Evolutionary conservation across 345 rosid species (phyloP), one percentile per base, ranked within the genome.

Genomic region (Lepidium didymum): DNA sequence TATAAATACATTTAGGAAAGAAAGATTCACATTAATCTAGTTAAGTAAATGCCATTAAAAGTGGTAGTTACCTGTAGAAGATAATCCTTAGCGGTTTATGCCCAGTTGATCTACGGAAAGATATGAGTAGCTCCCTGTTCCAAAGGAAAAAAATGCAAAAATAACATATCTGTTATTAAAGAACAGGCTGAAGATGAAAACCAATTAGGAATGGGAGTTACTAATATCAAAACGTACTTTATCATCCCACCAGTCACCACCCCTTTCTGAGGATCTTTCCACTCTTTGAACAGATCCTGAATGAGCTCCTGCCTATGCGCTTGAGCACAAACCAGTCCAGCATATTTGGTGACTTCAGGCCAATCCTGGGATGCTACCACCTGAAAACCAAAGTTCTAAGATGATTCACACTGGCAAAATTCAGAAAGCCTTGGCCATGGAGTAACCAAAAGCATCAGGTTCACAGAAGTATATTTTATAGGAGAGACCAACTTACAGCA

Each of bases 321-420:
- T 79, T 95, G 99, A 57, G 99, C 99, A 70, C 96, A 91, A 37
- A 95, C 99, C 74, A 95, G 72, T 3, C 99, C 99, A 44, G 97
- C 92, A 80, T 95, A 95, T 47, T 95, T 95, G 1, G 99, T 95
- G n/a, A 95, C 60, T 80, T 91, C 99, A 0, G 99, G 99, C 99
- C 99, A 95, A 50, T 95, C 99, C 82, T 95, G 99, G 15, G 99
- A 95, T 52, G 99, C 99, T 8, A 95, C 99, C 6, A 91, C 98
- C 99, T 95, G 73, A 35, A 77, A 37, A n/a, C 45, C 8, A 56
- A 74, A 43, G 35, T 53, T 19, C 51, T 13, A 56, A 51, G 18
- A 37, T 21, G 10, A 29, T 35, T n/a, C 40, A 42, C 41, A 29
- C 29, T 7, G 43, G 11, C 41, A 70, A 15, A 27, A 21, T 31